Evolutionary conservation across 176 grass and related monocot species (phyloP), one percentile per base, ranked within the genome.

Genomic region (Musa itinerans): DNA sequence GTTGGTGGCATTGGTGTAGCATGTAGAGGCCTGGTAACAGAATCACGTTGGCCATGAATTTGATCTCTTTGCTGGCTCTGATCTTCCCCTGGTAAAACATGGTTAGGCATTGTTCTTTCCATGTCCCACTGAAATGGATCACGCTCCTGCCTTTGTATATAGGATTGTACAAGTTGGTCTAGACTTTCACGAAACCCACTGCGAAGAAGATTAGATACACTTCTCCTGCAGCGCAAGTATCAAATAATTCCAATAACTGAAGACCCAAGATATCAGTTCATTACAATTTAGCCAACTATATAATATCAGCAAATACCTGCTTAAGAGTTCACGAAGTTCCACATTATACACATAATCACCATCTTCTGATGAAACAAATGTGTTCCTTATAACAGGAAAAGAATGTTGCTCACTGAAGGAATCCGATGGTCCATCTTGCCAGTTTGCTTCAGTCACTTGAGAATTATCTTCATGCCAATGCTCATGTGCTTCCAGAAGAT

Each of bases 91-190:
- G 49, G 67, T 22, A 77, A 64, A 26, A 54, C 73, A 53, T n/a
- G 11, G 11, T 14, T 17, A 54, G 82, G 26, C 53, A 70, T 74
- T 22, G 71, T 81, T 50, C 74, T 81, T 50, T 89, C 66, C 10
- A 84, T 78, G 43, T 84, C 88, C 91, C 88, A 90, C 26, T 78
- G 74, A 21, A 77, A 72, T 74, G 69, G 65, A 76, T 80, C 80
- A 24, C 65, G 74, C 72, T 83, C 89, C 80, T 93, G 93, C 65
- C 90, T 88, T 70, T 83, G 79, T 57, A 81, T 88, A 72, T 96
- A 96, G 0, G 93, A 96, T n/a, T 80, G 89, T 54, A 96, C 85
- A 27, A 96, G 80, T 83, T 96, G 87, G 77, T 96, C 93, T 27
- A 96, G 78, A 50, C 79, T 92, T 75, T 85, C 79, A 24, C 90